Conservation (phyloP, 331 rosid genomes). For the Telfairia occidentalis region DNA sequence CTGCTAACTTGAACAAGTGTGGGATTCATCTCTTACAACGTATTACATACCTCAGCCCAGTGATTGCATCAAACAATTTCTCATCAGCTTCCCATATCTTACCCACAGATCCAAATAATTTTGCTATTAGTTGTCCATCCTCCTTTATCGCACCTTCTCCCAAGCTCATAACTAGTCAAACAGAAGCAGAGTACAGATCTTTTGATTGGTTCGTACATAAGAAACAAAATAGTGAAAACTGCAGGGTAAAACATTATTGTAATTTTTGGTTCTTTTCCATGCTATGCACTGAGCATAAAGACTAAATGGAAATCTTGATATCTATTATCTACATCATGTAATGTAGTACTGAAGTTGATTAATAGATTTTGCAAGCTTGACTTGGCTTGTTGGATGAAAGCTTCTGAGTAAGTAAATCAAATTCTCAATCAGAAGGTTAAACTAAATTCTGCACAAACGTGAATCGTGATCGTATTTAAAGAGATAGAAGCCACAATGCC, state of each 20-base stretch:
- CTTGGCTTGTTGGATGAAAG: neutral
- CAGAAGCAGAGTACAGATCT: neutral
- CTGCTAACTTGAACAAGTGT: neutral
- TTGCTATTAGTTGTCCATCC: constrained; percentile 53
- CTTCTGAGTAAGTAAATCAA: neutral
- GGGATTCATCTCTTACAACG: neutral
- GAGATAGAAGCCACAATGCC: neutral
- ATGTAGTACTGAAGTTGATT: neutral
- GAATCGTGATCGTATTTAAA: neutral
- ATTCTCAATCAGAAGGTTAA: neutral
- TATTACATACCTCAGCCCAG: constrained; percentile 71
- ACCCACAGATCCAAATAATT: constrained; percentile 81
- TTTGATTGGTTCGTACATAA: neutral
- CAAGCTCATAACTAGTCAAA: constrained; percentile 59
- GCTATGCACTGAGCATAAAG: neutral
- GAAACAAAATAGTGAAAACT: neutral
- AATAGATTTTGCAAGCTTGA: neutral
- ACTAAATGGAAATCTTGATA: neutral
- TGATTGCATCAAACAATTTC: constrained; percentile 74
- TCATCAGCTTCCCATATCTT: constrained; percentile 84
- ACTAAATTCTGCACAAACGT: neutral
- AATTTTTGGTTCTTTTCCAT: neutral
- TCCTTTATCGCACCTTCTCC: constrained; percentile 77
- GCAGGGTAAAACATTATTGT: neutral
- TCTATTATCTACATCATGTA: neutral